Percentiles rank a stretch among this genome's conserved stretches.
phyloP scores from a whole-genome alignment of 2,329 filamentous ascomycete species.

The Colletotrichum phormii region DNA sequence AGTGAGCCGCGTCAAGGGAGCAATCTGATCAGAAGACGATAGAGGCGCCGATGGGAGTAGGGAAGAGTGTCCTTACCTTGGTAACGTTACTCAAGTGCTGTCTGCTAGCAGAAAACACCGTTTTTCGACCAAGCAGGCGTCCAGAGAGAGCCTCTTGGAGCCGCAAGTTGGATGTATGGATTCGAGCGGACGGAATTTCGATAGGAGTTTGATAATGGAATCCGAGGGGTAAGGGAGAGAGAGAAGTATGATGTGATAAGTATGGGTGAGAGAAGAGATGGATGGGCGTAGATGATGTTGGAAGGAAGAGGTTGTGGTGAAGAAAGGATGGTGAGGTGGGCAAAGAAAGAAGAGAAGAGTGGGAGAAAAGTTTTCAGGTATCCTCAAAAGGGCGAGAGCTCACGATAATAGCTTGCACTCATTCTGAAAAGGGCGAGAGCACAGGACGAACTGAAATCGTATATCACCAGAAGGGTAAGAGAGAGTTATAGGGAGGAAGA shows the following conservation, averaged over 20 bases:
- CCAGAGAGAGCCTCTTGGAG: neutral
- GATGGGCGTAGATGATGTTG: neutral
- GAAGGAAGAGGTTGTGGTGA: neutral
- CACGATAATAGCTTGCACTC: neutral
- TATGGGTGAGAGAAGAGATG: neutral
- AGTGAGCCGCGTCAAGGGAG: neutral
- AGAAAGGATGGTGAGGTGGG: neutral
- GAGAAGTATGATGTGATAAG: neutral
- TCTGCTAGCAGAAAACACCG: neutral
- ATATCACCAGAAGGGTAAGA: too few species aligned
- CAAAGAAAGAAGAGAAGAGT: neutral
- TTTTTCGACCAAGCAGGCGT: neutral
- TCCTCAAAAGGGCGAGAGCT: neutral
- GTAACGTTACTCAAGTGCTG: neutral
- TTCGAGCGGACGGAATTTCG: neutral
- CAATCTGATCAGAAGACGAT: neutral
- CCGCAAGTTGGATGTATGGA: neutral
- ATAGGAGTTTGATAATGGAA: neutral
- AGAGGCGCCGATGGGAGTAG: neutral
- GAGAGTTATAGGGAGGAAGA: too few species aligned
- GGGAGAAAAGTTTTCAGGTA: neutral
- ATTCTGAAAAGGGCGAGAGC: neutral
- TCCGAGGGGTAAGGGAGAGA: neutral
- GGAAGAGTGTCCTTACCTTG: neutral
- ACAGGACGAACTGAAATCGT: too few species aligned